Base-by-base conservation (phyloP, 106 monocot species). In the Dioscorea zingiberensis region DNA sequence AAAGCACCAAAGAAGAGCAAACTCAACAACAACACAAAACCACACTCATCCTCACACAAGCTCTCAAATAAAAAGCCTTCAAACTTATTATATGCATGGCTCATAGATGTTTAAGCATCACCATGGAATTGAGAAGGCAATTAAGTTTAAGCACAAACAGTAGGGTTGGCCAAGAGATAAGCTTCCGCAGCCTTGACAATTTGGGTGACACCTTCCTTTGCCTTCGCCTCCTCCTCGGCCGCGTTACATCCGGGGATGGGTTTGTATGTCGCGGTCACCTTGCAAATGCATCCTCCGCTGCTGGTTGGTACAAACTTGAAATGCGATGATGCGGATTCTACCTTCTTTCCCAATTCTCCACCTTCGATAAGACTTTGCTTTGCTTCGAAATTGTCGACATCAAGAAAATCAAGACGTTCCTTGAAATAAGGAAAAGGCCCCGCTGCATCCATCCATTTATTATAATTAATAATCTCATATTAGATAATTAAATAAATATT, bases 301-400 rank as follows among this genome's bases (percentile, higher is more conserved):
- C 18, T 21, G 3, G 11, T 49, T 1, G 48, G 56, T 63, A 58
- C 25, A 8, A 81, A 24, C 67, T 63, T 81, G 62, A 76, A 45
- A 44, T 76, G 68, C 22, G 54, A 32, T 2, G 66, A n/a, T 0
- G 25, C 25, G 6, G 68, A 62, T 57, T 81, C 63, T 23, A 72
- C 2, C 24, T 45, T 49, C 2, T 27, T 27, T 10, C 81, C 72
- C 1, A 81, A 17, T 9, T 27, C 58, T 3, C 68, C 81, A 9
- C 76, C 81, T 53, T 71, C 81, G 0, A 81, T 27, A 4, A 72
- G 21, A 4, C 55, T 67, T 1, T 21, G 18, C 71, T 76, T 81
- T 23, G 13, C 21, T 56, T 71, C 68, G 18, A 69, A 64, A 11
- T 72, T 76, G 10, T 68, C 67, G 2, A 27, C 12, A 48, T 81